Conservation (phyloP, 2,329 filamentous ascomycete species). For the Elsinoe batatas region DNA sequence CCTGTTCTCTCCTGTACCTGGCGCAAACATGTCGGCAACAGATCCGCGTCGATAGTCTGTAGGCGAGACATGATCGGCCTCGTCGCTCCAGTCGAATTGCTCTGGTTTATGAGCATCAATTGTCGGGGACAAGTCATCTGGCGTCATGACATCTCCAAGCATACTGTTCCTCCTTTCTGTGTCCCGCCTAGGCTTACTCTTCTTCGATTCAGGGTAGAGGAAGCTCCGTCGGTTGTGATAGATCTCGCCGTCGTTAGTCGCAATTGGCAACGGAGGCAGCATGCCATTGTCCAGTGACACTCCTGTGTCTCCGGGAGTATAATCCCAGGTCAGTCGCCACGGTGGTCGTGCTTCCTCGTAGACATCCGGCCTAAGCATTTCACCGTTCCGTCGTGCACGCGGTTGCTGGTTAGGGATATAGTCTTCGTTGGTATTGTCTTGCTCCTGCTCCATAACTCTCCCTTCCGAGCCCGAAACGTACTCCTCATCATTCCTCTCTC, state of each 20-base stretch:
- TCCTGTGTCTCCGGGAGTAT: neutral
- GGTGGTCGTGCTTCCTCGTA: neutral
- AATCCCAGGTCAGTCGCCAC: neutral
- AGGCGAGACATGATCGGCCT: neutral
- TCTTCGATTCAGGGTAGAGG: neutral
- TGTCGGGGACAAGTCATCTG: neutral
- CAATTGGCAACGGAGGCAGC: neutral
- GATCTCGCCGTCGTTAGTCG: neutral
- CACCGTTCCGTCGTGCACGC: too few relatives aligned
- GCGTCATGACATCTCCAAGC: neutral
- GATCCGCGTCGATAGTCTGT: neutral
- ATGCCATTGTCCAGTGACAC: neutral
- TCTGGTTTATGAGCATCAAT: neutral
- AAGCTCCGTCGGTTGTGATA: neutral
- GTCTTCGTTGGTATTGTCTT: too few relatives aligned
- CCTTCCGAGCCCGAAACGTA: too few relatives aligned
- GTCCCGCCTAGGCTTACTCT: neutral
- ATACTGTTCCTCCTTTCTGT: neutral
- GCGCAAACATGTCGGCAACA: neutral
- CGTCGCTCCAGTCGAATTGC: slow-evolving; percentile 1
- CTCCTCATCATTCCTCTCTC: too few relatives aligned
- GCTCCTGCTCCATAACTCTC: too few relatives aligned
- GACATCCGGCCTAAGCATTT: neutral
- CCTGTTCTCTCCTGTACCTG: neutral
- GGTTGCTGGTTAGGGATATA: too few relatives aligned